A percentile compares a stretch with the other conserved stretches of the same genome.
Conservation (phyloP, 352 stramenopile genomes). For the Globisporangium uncinulatum region DNA sequence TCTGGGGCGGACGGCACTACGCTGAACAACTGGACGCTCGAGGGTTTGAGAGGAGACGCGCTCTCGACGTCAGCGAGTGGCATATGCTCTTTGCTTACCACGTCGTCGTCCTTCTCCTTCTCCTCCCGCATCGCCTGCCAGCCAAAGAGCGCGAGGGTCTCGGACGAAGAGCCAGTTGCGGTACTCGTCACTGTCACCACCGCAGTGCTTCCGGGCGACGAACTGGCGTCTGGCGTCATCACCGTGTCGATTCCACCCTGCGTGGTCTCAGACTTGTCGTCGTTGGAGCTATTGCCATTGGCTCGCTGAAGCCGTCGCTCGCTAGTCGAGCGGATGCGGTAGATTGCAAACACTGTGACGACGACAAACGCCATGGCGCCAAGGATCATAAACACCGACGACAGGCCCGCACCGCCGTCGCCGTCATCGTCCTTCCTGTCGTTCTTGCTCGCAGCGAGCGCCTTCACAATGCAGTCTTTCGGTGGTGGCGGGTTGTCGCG, state of each 20-base stretch:
- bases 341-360: conserved; percentile 42
- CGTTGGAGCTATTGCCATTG: background rate
- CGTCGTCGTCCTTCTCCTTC: background rate
- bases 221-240: conserved; percentile 6
- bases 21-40: conserved; percentile 12
- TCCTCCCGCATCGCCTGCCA: conserved; percentile 39
- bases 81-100: conserved; percentile 45
- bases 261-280: background rate
- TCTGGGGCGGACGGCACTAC: conserved; percentile 15
- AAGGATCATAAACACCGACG: conserved; percentile 18
- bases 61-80: conserved; percentile 22
- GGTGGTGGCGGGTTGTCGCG: conserved; percentile 2
- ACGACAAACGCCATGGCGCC: conserved; percentile 45
- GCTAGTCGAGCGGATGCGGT: conserved; percentile 32
- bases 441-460: conserved; percentile 11
- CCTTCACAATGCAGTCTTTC: conserved; percentile 14
- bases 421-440: background rate
- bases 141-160: conserved; percentile 31
- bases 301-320: conserved; percentile 10
- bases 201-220: conserved; percentile 10
- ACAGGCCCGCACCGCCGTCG: background rate
- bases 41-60: conserved; percentile 11
- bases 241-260: conserved; percentile 1
- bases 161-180: background rate
- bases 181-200: conserved; percentile 10